These are phyloP conservation scores for Phyllosticta citrichinensis DNA, from an alignment of 2,329 filamentous ascomycete genomes.

Conservation along the genomic window DNA sequence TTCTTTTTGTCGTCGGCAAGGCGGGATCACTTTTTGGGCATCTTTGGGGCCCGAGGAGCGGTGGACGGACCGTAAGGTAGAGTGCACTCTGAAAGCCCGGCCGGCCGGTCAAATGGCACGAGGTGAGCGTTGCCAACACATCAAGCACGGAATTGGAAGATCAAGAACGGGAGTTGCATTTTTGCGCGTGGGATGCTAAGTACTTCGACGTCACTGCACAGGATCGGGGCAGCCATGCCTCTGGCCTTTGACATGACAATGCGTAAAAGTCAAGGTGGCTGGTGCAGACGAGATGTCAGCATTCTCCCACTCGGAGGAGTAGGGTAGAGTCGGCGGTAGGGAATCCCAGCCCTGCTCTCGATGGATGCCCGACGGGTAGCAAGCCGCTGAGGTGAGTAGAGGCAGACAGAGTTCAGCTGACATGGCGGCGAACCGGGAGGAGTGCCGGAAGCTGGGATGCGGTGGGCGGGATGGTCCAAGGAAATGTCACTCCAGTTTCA, in stretches of 20 bases:
- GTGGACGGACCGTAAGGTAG: background rate
- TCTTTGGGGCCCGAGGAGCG: background rate
- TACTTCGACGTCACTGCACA: background rate
- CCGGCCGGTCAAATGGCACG: background rate
- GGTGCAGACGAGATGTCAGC: background rate
- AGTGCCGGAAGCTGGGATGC: background rate
- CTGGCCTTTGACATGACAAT: background rate
- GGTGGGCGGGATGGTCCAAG: background rate
- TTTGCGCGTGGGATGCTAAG: background rate
- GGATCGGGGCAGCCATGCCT: background rate
- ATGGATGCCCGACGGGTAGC: background rate
- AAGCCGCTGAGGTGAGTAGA: background rate
- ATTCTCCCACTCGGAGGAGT: too few species aligned
- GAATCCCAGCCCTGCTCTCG: background rate
- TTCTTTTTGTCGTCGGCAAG: constrained; percentile 7
- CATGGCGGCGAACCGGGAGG: background rate
- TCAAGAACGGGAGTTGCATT: background rate
- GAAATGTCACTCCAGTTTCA: background rate
- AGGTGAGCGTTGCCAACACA: background rate
- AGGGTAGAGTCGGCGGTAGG: background rate
- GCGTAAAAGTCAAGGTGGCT: background rate
- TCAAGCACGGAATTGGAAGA: background rate
- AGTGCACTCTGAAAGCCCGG: background rate
- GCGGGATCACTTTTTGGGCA: background rate
- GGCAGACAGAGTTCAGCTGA: background rate